Evolutionary conservation across 257 asterid genomes (phyloP).

Genomic region (Capsicum baccatum): DNA sequence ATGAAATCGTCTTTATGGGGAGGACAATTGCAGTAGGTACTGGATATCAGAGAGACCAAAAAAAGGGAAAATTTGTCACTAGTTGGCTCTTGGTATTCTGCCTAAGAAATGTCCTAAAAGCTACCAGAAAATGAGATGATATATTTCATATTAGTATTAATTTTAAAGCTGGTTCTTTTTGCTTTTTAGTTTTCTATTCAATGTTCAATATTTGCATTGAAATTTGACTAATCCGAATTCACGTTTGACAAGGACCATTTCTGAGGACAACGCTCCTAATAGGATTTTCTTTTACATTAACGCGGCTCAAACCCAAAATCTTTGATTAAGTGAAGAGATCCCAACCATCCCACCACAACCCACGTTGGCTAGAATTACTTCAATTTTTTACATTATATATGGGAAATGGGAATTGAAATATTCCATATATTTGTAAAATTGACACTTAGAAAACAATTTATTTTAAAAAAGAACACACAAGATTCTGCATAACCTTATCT

Average conservation of each 20-base stretch:
- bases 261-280: too few species aligned
- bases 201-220: too few species aligned
- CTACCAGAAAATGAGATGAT: not conserved
- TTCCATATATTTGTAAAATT: not conserved
- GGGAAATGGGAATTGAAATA: not conserved
- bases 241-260: too few species aligned
- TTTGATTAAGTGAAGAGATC: too few species aligned
- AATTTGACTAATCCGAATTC: too few species aligned
- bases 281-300: too few species aligned
- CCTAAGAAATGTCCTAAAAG: not conserved
- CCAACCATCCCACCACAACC: too few species aligned
- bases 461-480: not conserved
- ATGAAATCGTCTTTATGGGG: too few species aligned
- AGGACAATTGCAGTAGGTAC: too few species aligned
- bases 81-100: not conserved
- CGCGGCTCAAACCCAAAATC: too few species aligned
- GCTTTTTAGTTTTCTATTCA: too few species aligned
- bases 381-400: not conserved
- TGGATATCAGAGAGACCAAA: too few species aligned
- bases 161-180: not conserved
- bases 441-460: not conserved
- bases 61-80: not conserved
- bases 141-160: not conserved
- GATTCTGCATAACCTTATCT: conserved; percentile 18
- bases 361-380: not conserved